These are phyloP conservation scores for Calonectria hawksworthii DNA, from an alignment of 2,329 filamentous ascomycete genomes.

Conservation along the genomic window DNA sequence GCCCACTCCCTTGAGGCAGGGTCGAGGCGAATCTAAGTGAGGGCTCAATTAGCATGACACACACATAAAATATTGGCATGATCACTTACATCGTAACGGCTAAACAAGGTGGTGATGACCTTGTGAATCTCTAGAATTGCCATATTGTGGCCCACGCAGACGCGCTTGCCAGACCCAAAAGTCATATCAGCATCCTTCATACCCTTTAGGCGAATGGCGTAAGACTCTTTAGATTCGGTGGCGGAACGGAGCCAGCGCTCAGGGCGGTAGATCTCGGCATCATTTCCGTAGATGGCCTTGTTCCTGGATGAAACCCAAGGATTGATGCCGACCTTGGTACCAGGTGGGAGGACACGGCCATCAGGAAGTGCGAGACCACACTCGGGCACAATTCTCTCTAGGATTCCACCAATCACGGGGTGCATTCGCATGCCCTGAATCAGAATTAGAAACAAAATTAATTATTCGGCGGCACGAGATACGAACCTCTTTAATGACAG, in stretches of 20 bases:
- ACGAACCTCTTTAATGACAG: slow-evolving; percentile 64
- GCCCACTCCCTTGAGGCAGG: slow-evolving; percentile 4
- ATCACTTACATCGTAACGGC: slow-evolving; percentile 11
- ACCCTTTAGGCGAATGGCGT: neutral
- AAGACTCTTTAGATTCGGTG: neutral
- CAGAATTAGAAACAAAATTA: neutral
- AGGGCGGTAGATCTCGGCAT: slow-evolving; percentile 60
- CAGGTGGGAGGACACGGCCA: slow-evolving; percentile 51
- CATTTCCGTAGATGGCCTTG: slow-evolving; percentile 57
- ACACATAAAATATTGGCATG: no score
- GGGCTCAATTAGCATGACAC: neutral
- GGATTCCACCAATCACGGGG: slow-evolving; percentile 60
- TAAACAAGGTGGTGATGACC: slow-evolving; percentile 3
- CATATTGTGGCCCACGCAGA: slow-evolving; percentile 4
- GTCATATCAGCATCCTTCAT: slow-evolving; percentile 18
- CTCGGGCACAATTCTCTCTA: slow-evolving; percentile 65
- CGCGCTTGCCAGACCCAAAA: slow-evolving; percentile 12
- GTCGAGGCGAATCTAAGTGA: neutral
- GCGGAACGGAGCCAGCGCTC: slow-evolving; percentile 53
- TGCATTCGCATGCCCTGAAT: slow-evolving; percentile 50
- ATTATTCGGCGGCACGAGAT: slow-evolving; percentile 42
- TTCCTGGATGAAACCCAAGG: slow-evolving; percentile 56
- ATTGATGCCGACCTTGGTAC: slow-evolving; percentile 57
- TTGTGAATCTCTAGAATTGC: slow-evolving; percentile 1
- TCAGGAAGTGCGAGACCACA: slow-evolving; percentile 53